Conservation (phyloP, 2,329 filamentous ascomycete genomes). For the Phoma sp. region DNA sequence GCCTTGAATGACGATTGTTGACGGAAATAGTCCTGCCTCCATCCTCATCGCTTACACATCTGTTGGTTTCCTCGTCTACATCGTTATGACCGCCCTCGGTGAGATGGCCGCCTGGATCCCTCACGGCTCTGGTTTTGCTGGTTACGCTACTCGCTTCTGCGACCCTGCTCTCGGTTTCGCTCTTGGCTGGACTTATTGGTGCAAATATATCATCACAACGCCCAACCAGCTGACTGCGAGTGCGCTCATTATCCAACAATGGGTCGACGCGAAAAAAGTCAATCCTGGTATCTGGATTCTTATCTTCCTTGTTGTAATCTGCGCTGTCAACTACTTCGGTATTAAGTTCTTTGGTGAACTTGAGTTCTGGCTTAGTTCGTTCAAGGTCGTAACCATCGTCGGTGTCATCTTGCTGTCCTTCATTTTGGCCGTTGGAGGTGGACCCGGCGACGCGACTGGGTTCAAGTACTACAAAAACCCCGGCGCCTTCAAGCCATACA, state of each 20-base stretch:
- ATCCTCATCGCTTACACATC: conserved; percentile 74
- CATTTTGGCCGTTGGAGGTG: conserved; percentile 52
- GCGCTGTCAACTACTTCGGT: conserved; percentile 58
- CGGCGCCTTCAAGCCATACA: conserved; percentile 53
- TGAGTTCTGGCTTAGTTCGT: conserved; percentile 56
- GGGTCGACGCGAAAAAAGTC: conserved; percentile 68
- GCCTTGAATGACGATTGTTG: conserved; percentile 12
- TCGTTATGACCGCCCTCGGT: conserved; percentile 81
- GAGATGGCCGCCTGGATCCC: conserved; percentile 88
- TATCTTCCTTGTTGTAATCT: conserved; percentile 54
- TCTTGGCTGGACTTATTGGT: conserved; percentile 68
- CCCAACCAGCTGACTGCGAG: conserved; percentile 84
- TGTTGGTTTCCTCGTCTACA: conserved; percentile 74
- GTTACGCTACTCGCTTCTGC: conserved; percentile 79
- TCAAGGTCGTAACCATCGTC: conserved; percentile 55
- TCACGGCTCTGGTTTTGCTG: conserved; percentile 78
- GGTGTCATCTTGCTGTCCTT: conserved; percentile 55
- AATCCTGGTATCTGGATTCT: conserved; percentile 84
- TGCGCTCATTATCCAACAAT: conserved; percentile 80
- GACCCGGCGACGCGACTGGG: conserved; percentile 49
- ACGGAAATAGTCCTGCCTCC: conserved; percentile 61
- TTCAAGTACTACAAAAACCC: conserved; percentile 55
- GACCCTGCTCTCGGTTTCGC: conserved; percentile 82
- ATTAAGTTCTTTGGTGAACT: conserved; percentile 62
- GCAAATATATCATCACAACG: conserved; percentile 81